A percentile compares a stretch with the other conserved stretches of the same genome.
These are phyloP conservation scores for Moesziomyces parantarcticus DNA, from an alignment of 1,284 basidiomycete genomes.

Conservation along the genomic window DNA sequence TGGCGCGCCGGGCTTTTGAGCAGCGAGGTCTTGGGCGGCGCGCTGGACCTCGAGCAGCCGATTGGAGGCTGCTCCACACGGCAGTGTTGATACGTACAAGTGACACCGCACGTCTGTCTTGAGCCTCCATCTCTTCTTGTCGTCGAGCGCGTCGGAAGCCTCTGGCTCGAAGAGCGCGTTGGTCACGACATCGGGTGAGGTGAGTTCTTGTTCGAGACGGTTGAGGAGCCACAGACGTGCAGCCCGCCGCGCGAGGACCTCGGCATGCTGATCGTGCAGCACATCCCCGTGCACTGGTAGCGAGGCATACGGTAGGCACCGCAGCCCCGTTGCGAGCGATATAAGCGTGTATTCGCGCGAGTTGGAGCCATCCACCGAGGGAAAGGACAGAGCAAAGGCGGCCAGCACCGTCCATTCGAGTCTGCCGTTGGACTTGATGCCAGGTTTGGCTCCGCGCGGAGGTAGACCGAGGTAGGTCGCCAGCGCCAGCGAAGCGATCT, in stretches of 20 bases:
- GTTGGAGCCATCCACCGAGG: neutral
- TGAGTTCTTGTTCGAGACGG: conserved; percentile 71
- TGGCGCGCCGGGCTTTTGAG: neutral
- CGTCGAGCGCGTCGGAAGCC: neutral
- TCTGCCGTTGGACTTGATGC: conserved; percentile 25
- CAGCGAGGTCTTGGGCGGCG: conserved; percentile 29
- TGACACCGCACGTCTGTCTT: conserved; percentile 72
- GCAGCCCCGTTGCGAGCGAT: conserved; percentile 84
- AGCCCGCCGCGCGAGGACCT: conserved; percentile 83
- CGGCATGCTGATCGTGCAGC: conserved; percentile 89
- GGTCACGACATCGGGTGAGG: neutral
- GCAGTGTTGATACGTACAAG: conserved; percentile 89
- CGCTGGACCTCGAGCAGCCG: conserved; percentile 38
- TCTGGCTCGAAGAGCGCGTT: conserved; percentile 10
- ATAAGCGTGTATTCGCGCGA: conserved; percentile 68
- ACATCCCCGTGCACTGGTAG: conserved; percentile 80
- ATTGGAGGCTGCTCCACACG: conserved; percentile 71
- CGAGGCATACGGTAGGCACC: conserved; percentile 79
- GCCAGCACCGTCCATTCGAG: conserved; percentile 57
- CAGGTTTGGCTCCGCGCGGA: conserved; percentile 45
- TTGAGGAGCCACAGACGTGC: conserved; percentile 83
- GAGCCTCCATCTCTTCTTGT: conserved; percentile 71
- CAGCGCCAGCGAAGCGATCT: conserved; percentile 24
- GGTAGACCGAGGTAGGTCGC: conserved; percentile 30
- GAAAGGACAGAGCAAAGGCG: conserved; percentile 33